Base-by-base conservation (phyloP, 2,329 filamentous ascomycete genomes). In the Talaromyces funiculosus region DNA sequence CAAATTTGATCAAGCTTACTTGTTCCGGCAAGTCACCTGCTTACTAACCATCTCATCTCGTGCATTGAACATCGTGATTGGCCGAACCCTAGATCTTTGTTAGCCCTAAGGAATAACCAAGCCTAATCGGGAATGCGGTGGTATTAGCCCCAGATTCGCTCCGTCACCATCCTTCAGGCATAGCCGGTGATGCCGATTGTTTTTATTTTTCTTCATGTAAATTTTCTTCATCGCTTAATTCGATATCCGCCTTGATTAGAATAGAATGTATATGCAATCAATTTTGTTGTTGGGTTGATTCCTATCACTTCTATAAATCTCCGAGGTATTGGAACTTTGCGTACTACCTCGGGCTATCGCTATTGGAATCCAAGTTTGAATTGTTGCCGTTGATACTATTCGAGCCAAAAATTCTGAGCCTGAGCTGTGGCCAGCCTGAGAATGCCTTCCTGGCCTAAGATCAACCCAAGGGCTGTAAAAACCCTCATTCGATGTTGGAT, bases 381-480 rank as follows among this genome's bases (percentile, higher is more conserved):
- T 26, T 14, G 9, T 20, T 3, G 26, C 45, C n/a, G 14, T 49
- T 29, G 7, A 35, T 6, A 33, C n/a, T 14, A 18, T 6, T 35
- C 20, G 10, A 12, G n/a, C 10, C 26, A 12, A 29, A 0, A 1
- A 7, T 26, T 26, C 22, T 26, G 42, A 16, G 2, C 20, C 24
- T 24, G 8, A 20, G 18, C 16, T 40, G 53, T 20, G 37, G 24
- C 5, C n/a, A 22, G 38, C 18, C 6, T 3, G 7, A 42, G 12
- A 35, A 57, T 57, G 63, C 40, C 53, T 51, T 57, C 12, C 8
- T 64, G 73, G 33, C 68, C 80, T 29, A 81, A 81, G 63, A 78
- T 81, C 73, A 82, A 81, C 61, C 62, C 62, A 1, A 72, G 73
- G 49, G 80, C 82, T 54, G 67, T 82, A 55, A 81, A 81, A 62